Evolutionary conservation across 768 basidiomycete genomes (phyloP), one percentile per base, ranked within the genome.

Genomic region (Rubroboletus satanas): DNA sequence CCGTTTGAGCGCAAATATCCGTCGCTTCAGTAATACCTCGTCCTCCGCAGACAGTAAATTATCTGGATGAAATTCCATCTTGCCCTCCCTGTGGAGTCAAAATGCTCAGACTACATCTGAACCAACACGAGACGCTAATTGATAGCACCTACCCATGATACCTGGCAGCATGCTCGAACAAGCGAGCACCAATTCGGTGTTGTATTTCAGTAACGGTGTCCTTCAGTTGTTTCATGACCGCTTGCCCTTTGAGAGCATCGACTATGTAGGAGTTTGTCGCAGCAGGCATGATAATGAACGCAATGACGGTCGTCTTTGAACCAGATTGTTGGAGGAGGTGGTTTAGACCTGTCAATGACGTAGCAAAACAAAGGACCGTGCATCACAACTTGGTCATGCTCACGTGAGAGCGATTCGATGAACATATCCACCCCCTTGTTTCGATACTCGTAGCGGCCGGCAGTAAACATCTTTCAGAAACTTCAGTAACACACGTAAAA

Each of bases 361-460:
- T 28, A 3, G 46, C 51, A 36, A 46, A 41, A 23, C 41, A 52
- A 41, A 15, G 2, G 41, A 17, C 6, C 12, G 31, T 14, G 5
- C n/a, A 31, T 14, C 39, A 12, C 14, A 10, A 35, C 23, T 28
- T n/a, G 28, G 35, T 44, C 68, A 43, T 21, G 72, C 81, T 44
- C 60, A 84, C 96, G 91, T 29, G 96, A 97, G 53, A 99, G 83
- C 17, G 88, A 81, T 74, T 99, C 97, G 62, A 99, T 96, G 71
- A 98, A 99, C 96, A 99, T 97, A 69, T 99, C 97, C 31, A 98
- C 94, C 52, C 97, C 97, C 77, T 99, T 99, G 78, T 99, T 99
- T 39, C 97, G 82, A 72, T 97, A 99, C 72, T 99, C 97, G 72
- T 99, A 99, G 42, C 97, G 84, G 39, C 97, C 97, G n/a, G 97